Evolutionary conservation across 2,329 filamentous ascomycete genomes (phyloP), one percentile per base, ranked within the genome.

Genomic region (Penicillium glabrum): DNA sequence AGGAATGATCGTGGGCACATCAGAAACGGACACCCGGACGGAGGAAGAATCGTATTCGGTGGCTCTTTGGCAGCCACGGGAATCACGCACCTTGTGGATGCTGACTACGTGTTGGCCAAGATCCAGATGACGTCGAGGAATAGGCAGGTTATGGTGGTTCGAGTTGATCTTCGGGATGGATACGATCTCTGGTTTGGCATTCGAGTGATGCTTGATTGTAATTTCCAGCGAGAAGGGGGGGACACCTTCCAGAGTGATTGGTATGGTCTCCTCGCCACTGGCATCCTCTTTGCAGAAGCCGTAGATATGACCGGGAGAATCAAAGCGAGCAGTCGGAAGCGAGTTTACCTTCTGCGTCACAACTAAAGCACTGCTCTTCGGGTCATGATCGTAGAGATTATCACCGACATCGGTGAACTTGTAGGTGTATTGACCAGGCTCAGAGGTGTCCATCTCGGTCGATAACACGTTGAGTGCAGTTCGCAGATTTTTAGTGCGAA

Each of bases 181-280:
- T 71, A 96, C 89, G 21, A 89, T 85, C 70, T 98, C 93, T 0
- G 92, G 87, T 61, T 88, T 87, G 10, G 86, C 85, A 26, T 87
- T 89, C 53, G 90, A 89, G 69, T 96, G 89, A 68, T 98, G 93
- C 77, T 93, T 96, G 75, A 99, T 91, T 68, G 93, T 92, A 24
- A 98, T 83, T 72, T 98, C 95, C 5, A 99, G 80, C 47, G 88
- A 88, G 78, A 99, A 99, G 0, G 95, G 95, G 95, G 93, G 86
- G 16, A 88, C 81, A 39, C 95, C 95, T 57, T 89, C 89, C 19
- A 99, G 82, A 2, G 85, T 87, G 57, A 99, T 89, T 0, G 93
- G 93, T 53, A 99, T 96, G 41, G 85, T 86, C 69, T 99, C 93
- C 67, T 96, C 91, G 31, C 87, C 86, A 53, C 86, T 86, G 50